Percentiles rank a stretch among this genome's conserved stretches.
Conservation (phyloP, 208 protist species). For the Acanthamoeba sp. region DNA sequence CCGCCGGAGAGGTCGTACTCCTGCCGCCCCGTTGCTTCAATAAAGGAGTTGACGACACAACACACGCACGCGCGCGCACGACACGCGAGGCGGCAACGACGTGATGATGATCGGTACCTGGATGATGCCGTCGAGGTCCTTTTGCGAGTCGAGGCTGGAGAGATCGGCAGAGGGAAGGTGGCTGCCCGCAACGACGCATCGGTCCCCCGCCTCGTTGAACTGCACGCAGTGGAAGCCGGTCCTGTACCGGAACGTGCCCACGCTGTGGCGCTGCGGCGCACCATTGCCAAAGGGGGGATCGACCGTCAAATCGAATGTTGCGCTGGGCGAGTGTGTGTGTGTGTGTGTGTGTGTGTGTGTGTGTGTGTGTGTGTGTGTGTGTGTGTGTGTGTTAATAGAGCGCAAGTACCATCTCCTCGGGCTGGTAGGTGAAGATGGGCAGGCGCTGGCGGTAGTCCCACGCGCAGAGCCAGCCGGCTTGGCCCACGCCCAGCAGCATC, state of each 20-base stretch:
- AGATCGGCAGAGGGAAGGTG: neutral
- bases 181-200: neutral
- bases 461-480: neutral
- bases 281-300: too few relatives aligned
- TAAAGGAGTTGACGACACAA: neutral
- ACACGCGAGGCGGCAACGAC: neutral
- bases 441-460: conserved; percentile 28
- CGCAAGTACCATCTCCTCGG: conserved; percentile 14
- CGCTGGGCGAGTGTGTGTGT: too few relatives aligned
- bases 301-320: too few relatives aligned
- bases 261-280: conserved; percentile 10
- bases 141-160: too few relatives aligned
- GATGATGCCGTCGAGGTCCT: conserved; percentile 16
- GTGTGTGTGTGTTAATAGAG: too few relatives aligned
- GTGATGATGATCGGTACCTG: neutral
- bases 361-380: too few relatives aligned
- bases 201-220: conserved; percentile 4
- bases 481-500: conserved; percentile 26
- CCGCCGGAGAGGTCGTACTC: conserved; percentile 25
- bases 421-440: neutral
- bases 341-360: too few relatives aligned
- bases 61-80: neutral
- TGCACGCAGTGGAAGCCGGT: conserved; percentile 34
- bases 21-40: neutral
- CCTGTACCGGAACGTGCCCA: conserved; percentile 42